Percentiles rank a stretch among this genome's conserved stretches.
phyloP scores from a whole-genome alignment of 768 basidiomycete genomes.

The Kwoniella shandongensis region DNA sequence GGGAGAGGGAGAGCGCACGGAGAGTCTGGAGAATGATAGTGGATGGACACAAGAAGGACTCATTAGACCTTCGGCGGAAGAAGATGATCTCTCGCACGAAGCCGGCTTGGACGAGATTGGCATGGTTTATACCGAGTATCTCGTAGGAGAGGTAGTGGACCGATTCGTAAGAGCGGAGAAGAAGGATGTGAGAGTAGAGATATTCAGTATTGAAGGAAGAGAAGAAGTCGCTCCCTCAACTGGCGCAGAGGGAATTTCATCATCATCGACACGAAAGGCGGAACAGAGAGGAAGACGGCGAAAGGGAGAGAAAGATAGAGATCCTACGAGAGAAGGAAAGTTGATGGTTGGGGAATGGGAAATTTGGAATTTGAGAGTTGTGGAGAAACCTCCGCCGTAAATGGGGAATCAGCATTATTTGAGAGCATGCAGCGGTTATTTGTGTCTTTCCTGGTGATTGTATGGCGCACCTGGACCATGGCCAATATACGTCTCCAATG shows the following conservation, averaged over 20 bases:
- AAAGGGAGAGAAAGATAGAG: neutral
- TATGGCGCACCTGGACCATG: no score
- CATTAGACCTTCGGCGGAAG: slow-evolving; percentile 45
- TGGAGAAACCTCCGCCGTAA: slow-evolving; percentile 17
- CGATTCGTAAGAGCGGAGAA: slow-evolving; percentile 11
- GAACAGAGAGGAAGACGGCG: neutral
- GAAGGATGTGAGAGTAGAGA: slow-evolving; percentile 1
- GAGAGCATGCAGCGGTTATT: no score
- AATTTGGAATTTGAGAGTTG: slow-evolving; percentile 32
- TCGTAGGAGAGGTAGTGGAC: slow-evolving; percentile 27
- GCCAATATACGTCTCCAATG: no score
- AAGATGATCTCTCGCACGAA: slow-evolving; percentile 9
- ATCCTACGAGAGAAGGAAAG: slow-evolving; percentile 25
- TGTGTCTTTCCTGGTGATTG: no score
- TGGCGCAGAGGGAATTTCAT: neutral
- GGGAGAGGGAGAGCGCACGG: neutral
- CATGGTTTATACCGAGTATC: slow-evolving; percentile 38
- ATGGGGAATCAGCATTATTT: no score
- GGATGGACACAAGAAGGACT: slow-evolving; percentile 20
- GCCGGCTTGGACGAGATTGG: slow-evolving; percentile 25
- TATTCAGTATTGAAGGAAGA: neutral
- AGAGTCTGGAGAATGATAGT: neutral
- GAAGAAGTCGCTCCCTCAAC: neutral
- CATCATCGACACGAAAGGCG: neutral
- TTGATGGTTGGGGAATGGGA: slow-evolving; percentile 33